Evolutionary conservation across 257 asterid genomes (phyloP).

Genomic region (Coffea eugenioides): DNA sequence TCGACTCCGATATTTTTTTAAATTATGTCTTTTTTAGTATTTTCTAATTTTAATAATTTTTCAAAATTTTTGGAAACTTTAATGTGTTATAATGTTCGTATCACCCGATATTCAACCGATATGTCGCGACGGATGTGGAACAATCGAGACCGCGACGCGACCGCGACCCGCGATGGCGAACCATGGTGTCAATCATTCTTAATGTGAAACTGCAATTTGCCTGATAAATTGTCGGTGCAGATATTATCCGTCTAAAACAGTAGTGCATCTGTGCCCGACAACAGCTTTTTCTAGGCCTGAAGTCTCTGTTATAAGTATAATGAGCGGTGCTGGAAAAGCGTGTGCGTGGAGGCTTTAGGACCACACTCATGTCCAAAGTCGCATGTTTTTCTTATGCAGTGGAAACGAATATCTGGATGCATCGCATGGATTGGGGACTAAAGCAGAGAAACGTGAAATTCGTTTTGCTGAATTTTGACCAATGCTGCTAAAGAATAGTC

Average conservation of each 20-base stretch:
- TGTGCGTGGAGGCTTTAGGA: neutral
- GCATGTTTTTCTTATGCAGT: neutral
- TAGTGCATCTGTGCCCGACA: neutral
- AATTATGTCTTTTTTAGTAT: too few species aligned
- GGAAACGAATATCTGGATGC: neutral
- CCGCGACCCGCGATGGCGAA: too few species aligned
- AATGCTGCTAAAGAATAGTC: neutral
- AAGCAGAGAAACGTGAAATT: neutral
- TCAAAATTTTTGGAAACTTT: too few species aligned
- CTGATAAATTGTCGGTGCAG: neutral
- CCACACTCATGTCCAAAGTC: neutral
- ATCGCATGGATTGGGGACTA: neutral
- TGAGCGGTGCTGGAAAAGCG: neutral
- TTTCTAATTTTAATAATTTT: too few species aligned
- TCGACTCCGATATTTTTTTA: too few species aligned
- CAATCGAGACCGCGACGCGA: too few species aligned
- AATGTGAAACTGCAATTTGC: neutral
- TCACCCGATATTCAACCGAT: too few species aligned
- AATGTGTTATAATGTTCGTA: too few species aligned
- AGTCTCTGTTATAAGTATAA: neutral
- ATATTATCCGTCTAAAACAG: too few species aligned
- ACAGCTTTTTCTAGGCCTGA: neutral
- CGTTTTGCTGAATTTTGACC: neutral
- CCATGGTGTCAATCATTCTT: too few species aligned
- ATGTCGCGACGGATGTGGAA: too few species aligned